Evolutionary conservation across 768 basidiomycete species (phyloP).

Genomic region (Nevesoporus exiguus): DNA sequence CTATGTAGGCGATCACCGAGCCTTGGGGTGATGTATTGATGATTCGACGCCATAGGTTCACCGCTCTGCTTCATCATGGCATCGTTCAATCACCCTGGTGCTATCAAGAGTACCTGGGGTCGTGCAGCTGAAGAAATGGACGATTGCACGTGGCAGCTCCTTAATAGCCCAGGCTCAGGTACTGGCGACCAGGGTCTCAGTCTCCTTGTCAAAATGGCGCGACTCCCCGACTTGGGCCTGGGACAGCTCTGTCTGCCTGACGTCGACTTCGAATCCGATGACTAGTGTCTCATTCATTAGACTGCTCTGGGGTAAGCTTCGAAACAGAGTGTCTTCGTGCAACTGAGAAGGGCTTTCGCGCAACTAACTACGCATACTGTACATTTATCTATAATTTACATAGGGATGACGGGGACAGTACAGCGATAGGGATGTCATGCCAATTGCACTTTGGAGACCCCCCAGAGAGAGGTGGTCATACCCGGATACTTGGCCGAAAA

Average conservation of each 20-base stretch:
- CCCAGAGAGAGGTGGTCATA: constrained; percentile 7
- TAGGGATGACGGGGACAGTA: constrained; percentile 7
- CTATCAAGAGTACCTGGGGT: constrained; percentile 69
- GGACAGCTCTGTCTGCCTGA: constrained; percentile 49
- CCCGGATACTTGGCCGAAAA: constrained; percentile 15
- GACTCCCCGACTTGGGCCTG: constrained; percentile 69
- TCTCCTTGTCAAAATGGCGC: constrained; percentile 73
- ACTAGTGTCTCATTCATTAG: constrained; percentile 4
- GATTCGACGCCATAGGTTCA: constrained; percentile 50
- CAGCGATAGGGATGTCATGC: neutral
- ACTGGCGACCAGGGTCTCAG: constrained; percentile 44
- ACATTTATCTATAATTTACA: constrained; percentile 18
- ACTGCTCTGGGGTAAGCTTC: constrained; percentile 6
- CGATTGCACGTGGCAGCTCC: constrained; percentile 57
- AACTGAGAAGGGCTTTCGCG: constrained; percentile 7
- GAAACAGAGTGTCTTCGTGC: neutral
- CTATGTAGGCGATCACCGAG: constrained; percentile 51
- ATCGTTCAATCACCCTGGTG: constrained; percentile 58
- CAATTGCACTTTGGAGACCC: constrained; percentile 10
- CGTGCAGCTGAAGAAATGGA: constrained; percentile 64
- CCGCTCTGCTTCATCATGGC: constrained; percentile 75
- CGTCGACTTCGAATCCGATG: constrained; percentile 24
- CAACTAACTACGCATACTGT: constrained; percentile 17
- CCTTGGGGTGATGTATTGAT: constrained; percentile 1
- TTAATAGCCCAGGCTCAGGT: constrained; percentile 43